phyloP scores from a whole-genome alignment of 768 basidiomycete species.

The Hebeloma cylindrosporum region DNA sequence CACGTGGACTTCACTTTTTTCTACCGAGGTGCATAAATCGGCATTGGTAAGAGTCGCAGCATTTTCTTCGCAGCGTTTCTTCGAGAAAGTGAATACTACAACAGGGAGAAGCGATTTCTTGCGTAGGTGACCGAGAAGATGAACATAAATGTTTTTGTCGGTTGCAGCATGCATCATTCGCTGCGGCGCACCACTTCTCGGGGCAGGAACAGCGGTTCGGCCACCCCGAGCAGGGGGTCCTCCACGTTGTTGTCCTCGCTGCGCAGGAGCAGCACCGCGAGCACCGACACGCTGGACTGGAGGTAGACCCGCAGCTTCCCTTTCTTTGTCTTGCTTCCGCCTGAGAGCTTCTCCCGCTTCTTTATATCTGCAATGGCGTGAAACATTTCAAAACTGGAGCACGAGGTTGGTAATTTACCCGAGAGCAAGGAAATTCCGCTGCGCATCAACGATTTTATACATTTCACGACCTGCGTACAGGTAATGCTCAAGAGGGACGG shows the following conservation, averaged over 20 bases:
- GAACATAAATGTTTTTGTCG: slow-evolving; percentile 94
- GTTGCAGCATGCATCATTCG: slow-evolving; percentile 64
- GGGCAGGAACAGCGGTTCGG: slow-evolving; percentile 33
- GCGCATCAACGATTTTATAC: slow-evolving; percentile 89
- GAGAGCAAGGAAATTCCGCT: slow-evolving; percentile 65
- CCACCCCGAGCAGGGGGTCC: slow-evolving; percentile 44
- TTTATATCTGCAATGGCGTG: slow-evolving; percentile 83
- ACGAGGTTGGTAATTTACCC: slow-evolving; percentile 57
- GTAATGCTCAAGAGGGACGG: slow-evolving; percentile 96
- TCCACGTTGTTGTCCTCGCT: slow-evolving; percentile 58
- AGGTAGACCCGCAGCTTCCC: slow-evolving; percentile 90
- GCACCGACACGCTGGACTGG: slow-evolving; percentile 85
- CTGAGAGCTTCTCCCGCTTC: slow-evolving; percentile 85
- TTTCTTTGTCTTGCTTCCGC: slow-evolving; percentile 97
- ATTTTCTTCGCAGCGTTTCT: slow-evolving; percentile 96
- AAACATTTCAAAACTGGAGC: not conserved
- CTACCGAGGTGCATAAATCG: slow-evolving; percentile 84
- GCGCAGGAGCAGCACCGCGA: slow-evolving; percentile 59
- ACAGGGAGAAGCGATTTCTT: slow-evolving; percentile 89
- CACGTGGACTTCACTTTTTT: slow-evolving; percentile 97
- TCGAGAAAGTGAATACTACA: slow-evolving; percentile 96
- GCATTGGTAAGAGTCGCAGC: slow-evolving; percentile 84
- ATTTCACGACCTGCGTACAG: slow-evolving; percentile 92
- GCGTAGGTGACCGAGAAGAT: slow-evolving; percentile 81
- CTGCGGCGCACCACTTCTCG: slow-evolving; percentile 38